Evolutionary conservation across 2,329 filamentous ascomycete species (phyloP).

Genomic region (Hymenoscyphus infarciens): DNA sequence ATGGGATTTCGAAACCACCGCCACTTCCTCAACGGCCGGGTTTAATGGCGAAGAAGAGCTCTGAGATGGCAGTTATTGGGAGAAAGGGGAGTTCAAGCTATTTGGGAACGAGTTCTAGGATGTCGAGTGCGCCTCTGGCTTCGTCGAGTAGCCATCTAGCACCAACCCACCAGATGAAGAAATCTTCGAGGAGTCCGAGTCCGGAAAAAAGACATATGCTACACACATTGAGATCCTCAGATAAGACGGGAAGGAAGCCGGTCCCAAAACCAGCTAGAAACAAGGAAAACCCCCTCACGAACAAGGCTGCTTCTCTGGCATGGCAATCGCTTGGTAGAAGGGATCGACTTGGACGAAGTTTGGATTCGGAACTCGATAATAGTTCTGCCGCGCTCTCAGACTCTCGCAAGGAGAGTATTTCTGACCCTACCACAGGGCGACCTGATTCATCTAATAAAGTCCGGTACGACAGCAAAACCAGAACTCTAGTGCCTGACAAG

Average conservation of each 20-base stretch:
- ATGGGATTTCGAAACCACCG: conserved; percentile 67
- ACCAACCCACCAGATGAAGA: conserved; percentile 34
- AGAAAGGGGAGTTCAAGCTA: conserved; percentile 17
- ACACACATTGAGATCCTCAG: conserved; percentile 54
- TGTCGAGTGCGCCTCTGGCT: conserved; percentile 14
- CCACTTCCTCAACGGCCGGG: conserved; percentile 55
- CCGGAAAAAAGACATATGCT: conserved; percentile 58
- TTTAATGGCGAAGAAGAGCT: conserved; percentile 46
- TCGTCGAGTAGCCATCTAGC: conserved; percentile 19
- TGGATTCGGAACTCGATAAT: conserved; percentile 28
- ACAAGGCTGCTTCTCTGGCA: conserved; percentile 61
- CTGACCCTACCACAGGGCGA: conserved; percentile 19
- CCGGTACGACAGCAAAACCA: conserved; percentile 34
- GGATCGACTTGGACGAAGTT: conserved; percentile 30
- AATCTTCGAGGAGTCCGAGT: conserved; percentile 47
- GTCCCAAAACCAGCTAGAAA: conserved; percentile 36
- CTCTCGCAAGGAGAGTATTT: conserved; percentile 24
- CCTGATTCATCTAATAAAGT: conserved; percentile 25
- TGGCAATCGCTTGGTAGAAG: conserved; percentile 41
- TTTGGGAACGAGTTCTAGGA: conserved; percentile 21
- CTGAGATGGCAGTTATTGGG: conserved; percentile 44
- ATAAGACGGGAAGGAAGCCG: conserved; percentile 43
- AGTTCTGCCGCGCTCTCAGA: conserved; percentile 28
- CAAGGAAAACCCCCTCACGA: conserved; percentile 51
- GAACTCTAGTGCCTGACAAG: conserved; percentile 29